Base-by-base conservation (phyloP, 2,329 filamentous ascomycete species). In the Xylariaceae sp. region DNA sequence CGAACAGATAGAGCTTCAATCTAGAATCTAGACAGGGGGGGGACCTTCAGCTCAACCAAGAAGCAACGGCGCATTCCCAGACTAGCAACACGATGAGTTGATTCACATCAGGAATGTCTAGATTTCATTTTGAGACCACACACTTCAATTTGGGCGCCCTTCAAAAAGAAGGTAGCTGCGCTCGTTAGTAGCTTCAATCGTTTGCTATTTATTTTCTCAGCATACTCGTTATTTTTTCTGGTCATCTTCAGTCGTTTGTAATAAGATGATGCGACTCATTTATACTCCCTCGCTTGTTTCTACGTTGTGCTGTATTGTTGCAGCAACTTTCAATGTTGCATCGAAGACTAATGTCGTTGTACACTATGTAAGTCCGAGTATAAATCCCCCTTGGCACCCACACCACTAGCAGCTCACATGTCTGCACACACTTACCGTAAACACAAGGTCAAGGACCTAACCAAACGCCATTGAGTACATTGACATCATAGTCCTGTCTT, bases 401-500 rank as follows among this genome's bases (percentile, higher is more conserved):
- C 5, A 49, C 15, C 5, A 20, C 35, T 5, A 23, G n/a, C n/a
- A n/a, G n/a, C n/a, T n/a, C n/a, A n/a, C n/a, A n/a, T n/a, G n/a
- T n/a, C n/a, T n/a, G 4, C 4, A 27, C 23, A 41, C 4, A 7
- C 43, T 42, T 9, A 53, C 29, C 27, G 7, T 3, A 10, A 18
- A 8, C 6, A 44, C 49, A 77, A 74, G 75, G 75, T 26, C 69
- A 74, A 68, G 75, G 74, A 45, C 62, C 69, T 2, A 64, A 70
- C 46, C 73, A 77, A 57, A 50, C 63, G 15, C 57, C 62, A n/a
- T 64, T 77, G 20, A 57, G 62, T 13, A 59, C 65, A 3, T 77
- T 42, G 75, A 77, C 50, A 68, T 77, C 11, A 76, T 78, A 53
- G 66, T 75, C 11, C 64, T 77, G 4, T 75, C 70, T 3, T 77